Evolutionary conservation across 2,329 filamentous ascomycete species (phyloP), one percentile per base, ranked within the genome.

Genomic region (Aureobasidium leucospermi): DNA sequence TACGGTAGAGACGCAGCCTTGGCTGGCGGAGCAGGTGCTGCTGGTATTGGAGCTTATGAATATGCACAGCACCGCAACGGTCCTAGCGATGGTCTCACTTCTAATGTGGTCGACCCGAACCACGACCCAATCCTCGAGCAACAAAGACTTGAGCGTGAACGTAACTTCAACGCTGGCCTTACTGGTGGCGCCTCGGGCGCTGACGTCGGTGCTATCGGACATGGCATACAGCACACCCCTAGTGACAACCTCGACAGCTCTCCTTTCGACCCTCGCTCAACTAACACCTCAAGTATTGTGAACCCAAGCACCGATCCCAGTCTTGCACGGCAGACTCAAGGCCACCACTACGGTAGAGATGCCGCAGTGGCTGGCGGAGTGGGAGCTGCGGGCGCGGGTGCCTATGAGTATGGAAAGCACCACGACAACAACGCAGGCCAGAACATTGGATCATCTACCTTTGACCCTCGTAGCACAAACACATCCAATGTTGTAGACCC

Each of bases 41-140:
- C 68, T 38, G 70, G 70, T 6, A 66, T 69, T 41, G 69, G 69
- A 47, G 71, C 67, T 0, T 66, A 73, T 39, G 70, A 73, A 28
- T 39, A 47, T 31, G 32, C 13, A 19, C n/a, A 56, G 52, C 52
- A 71, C 42, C 68, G 73, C 16, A 6, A 13, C 10, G 34, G 45
- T 13, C 36, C 60, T 2, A 46, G 36, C 15, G 48, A 45, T 16
- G 65, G 63, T 29, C 67, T 66, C 60, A 59, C 67, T 28, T 62
- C 62, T 6, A 67, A 68, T 28, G 16, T 31, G 2, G 34, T 63
- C n/a, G 67, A 67, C 49, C 67, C 66, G n/a, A 45, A 32, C 19
- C 32, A 32, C 28, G 58, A 62, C 36, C 43, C 56, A 11, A 19
- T 29, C 23, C 56, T 58, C 19, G 28, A 13, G 8, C 41, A 39